Evolutionary conservation across 2,329 filamentous ascomycete species (phyloP).

Genomic region (Madurella mycetomatis): DNA sequence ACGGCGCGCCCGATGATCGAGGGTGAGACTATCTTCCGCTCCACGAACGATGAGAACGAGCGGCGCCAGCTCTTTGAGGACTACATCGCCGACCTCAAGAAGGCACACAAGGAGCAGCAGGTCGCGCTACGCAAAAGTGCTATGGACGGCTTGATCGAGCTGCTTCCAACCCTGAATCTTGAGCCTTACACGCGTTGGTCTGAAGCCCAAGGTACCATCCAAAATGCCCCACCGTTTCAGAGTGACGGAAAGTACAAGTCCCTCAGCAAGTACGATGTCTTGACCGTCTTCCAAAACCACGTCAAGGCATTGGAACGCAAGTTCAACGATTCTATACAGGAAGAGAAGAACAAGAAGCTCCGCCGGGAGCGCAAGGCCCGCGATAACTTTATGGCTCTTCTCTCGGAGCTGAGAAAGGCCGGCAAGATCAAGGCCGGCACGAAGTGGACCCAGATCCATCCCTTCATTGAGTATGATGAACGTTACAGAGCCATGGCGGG

Average conservation of each 20-base stretch:
- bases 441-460: conserved; percentile 82
- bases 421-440: conserved; percentile 84
- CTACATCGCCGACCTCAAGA: conserved; percentile 82
- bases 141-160: conserved; percentile 73
- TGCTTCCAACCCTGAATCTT: conserved; percentile 75
- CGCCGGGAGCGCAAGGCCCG: conserved; percentile 82
- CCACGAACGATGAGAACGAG: conserved; percentile 81
- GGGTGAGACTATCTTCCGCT: conserved; percentile 91
- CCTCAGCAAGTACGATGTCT: conserved; percentile 82
- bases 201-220: conserved; percentile 78
- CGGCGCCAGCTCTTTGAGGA: conserved; percentile 88
- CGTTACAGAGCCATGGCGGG: conserved; percentile 82
- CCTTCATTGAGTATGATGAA: conserved; percentile 70
- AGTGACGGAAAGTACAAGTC: conserved; percentile 79
- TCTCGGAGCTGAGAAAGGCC: conserved; percentile 67
- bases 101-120: conserved; percentile 72
- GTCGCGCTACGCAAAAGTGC: conserved; percentile 68
- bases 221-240: conserved; percentile 71
- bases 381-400: conserved; percentile 71
- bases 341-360: conserved; percentile 75
- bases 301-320: conserved; percentile 87
- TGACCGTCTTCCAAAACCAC: conserved; percentile 90
- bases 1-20: conserved; percentile 92
- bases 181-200: conserved; percentile 95
- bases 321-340: conserved; percentile 87